Evolutionary conservation across 1,284 basidiomycete species (phyloP), one percentile per base, ranked within the genome.

Genomic region (Apiotrichum gamsii): DNA sequence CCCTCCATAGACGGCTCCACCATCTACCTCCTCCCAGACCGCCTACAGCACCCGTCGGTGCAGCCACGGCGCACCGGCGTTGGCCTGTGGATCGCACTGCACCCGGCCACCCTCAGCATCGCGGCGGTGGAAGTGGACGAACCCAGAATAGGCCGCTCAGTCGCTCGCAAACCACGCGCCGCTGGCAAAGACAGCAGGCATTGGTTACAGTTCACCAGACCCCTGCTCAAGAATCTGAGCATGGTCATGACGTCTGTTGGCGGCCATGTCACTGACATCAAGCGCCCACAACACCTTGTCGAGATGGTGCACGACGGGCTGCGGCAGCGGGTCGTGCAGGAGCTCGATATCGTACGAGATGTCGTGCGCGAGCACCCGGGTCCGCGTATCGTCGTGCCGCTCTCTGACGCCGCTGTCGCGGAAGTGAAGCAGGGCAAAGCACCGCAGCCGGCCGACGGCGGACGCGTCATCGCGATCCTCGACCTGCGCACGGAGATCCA

Each of bases 271-370:
- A 36, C 21, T 33, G 35, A 38, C 25, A 50, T 32, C 40, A 50
- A 15, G 45, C 23, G 47, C 25, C 25, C 25, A 11, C 6, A 6
- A 28, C 32, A 33, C 14, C 33, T 60, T 3, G 18, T 32, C 19
- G 45, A 38, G 4, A 36, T 46, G 43, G 49, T 59, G 2, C 38
- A 49, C 4, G 21, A 44, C 4, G 47, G 51, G 43, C 54, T 61
- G 13, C 21, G 19, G 6, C n/a, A 32, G 20, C 47, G 60, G 8
- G 39, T 58, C 4, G 28, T 42, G 19, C 47, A 58, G 43, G 58
- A 61, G 38, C 43, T 59, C 0, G 40, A 47, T 13, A 18, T 54
- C n/a, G 50, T 56, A n/a, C 40, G 34, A 2, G 30, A 37, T 13
- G 30, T 43, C 2, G 44, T 57, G 10, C 6, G 4, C 6, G 16